Conservation (phyloP, 768 basidiomycete species). For the Coprinopsis strossmayeri region DNA sequence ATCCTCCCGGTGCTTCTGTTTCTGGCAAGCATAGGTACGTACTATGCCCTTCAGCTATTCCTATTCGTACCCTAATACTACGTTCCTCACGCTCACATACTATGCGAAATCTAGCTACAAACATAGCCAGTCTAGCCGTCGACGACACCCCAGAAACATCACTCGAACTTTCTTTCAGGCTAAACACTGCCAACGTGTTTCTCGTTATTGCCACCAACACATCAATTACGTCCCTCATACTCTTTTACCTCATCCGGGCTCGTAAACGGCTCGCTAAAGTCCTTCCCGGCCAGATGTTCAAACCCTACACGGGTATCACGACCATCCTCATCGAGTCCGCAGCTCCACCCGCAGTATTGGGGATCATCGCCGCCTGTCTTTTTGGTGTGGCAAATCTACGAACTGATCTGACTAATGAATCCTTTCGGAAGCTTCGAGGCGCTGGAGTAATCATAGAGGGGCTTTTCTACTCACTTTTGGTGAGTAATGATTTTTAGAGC, state of each 20-base stretch:
- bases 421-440: background rate
- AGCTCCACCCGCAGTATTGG: slow-evolving; percentile 1
- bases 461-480: too few species aligned
- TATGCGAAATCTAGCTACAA: too few species aligned
- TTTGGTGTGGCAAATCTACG: background rate
- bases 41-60: background rate
- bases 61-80: background rate
- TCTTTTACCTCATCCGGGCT: background rate
- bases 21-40: background rate
- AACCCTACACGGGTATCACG: slow-evolving; percentile 1
- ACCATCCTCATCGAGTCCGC: slow-evolving; percentile 8
- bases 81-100: background rate
- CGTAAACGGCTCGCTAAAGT: background rate
- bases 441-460: too few species aligned
- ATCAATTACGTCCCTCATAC: slow-evolving; percentile 6
- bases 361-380: background rate
- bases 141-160: background rate
- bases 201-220: background rate
- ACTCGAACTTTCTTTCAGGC: background rate
- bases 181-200: background rate
- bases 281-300: background rate
- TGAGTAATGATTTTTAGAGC: too few species aligned
- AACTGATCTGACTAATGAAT: background rate
- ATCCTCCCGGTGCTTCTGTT: background rate
- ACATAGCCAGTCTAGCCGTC: too few species aligned